These are phyloP conservation scores for Neurospora sp. DNA, from an alignment of 495 filamentous ascomycete species.

Conservation along the genomic window DNA sequence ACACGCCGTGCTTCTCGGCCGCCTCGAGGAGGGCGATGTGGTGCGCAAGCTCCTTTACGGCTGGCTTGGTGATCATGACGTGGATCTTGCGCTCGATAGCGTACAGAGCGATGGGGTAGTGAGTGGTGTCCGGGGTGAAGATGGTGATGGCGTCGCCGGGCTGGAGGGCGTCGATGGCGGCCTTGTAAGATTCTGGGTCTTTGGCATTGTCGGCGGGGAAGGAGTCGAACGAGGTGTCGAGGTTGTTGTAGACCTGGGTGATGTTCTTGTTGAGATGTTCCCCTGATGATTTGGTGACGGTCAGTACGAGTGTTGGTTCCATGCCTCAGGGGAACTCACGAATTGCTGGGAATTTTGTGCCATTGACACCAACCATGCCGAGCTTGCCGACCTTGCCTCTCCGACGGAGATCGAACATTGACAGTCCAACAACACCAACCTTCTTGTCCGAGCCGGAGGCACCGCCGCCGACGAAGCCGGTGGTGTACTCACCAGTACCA, in stretches of 20 bases:
- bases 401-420: slow-evolving; percentile 79
- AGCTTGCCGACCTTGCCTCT: slow-evolving; percentile 80
- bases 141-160: slow-evolving; percentile 88
- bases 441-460: slow-evolving; percentile 83
- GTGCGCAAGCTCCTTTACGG: slow-evolving; percentile 70
- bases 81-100: slow-evolving; percentile 80
- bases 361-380: slow-evolving; percentile 83
- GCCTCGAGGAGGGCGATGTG: slow-evolving; percentile 66
- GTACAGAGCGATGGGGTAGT: slow-evolving; percentile 90
- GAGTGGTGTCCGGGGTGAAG: slow-evolving; percentile 91
- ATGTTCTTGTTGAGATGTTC: slow-evolving; percentile 87
- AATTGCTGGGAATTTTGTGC: slow-evolving; percentile 82
- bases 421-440: slow-evolving; percentile 83
- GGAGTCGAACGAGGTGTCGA: slow-evolving; percentile 74
- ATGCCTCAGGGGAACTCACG: slow-evolving; percentile 39
- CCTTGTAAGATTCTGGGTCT: slow-evolving; percentile 80
- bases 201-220: slow-evolving; percentile 60
- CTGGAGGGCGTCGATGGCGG: slow-evolving; percentile 74
- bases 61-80: slow-evolving; percentile 93
- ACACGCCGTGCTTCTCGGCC: slow-evolving; percentile 65
- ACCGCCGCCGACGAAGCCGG: slow-evolving; percentile 72
- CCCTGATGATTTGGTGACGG: slow-evolving; percentile 34
- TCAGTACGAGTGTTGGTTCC: neutral
- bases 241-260: slow-evolving; percentile 70
- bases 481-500: slow-evolving; percentile 93